Conservation (phyloP, 768 basidiomycete species). For the Gloeophyllum trabeum region DNA sequence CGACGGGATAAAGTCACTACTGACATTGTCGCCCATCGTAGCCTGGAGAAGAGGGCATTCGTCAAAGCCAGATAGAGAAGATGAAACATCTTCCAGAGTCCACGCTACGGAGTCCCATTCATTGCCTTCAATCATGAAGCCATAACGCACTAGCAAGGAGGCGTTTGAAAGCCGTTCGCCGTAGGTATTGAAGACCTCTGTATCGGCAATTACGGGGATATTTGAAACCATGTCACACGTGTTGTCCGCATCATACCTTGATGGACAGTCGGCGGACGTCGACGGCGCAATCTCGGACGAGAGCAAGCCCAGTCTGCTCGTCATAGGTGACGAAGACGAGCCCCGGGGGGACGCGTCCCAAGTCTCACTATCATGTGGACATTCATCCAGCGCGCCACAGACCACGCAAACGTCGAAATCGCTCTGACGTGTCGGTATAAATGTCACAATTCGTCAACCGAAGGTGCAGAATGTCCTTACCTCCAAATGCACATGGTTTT, state of each 20-base stretch:
- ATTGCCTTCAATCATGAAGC: conserved; percentile 66
- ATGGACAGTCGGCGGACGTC: conserved; percentile 2
- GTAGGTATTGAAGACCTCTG: conserved; percentile 72
- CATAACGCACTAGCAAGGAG: conserved; percentile 56
- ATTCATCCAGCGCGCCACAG: conserved; percentile 61
- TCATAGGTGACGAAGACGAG: no score
- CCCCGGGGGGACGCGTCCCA: no score
- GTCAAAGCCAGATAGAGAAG: conserved; percentile 9
- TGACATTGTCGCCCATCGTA: background rate
- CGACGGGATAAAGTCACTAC: background rate
- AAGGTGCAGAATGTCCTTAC: conserved; percentile 22
- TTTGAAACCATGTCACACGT: conserved; percentile 61
- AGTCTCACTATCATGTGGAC: conserved; percentile 46
- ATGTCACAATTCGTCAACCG: background rate
- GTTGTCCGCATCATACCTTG: conserved; percentile 1
- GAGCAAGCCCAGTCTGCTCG: no score
- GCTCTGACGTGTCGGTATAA: conserved; percentile 28
- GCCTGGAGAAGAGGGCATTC: no score
- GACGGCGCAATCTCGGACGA: no score
- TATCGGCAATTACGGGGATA: conserved; percentile 30
- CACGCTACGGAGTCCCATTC: conserved; percentile 45
- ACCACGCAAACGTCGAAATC: conserved; percentile 64
- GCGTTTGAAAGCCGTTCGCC: conserved; percentile 57
- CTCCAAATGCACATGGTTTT: conserved; percentile 67
- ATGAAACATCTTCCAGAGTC: conserved; percentile 8